Base-by-base conservation (phyloP, 495 filamentous ascomycete species). In the Xylaria telfairii region DNA sequence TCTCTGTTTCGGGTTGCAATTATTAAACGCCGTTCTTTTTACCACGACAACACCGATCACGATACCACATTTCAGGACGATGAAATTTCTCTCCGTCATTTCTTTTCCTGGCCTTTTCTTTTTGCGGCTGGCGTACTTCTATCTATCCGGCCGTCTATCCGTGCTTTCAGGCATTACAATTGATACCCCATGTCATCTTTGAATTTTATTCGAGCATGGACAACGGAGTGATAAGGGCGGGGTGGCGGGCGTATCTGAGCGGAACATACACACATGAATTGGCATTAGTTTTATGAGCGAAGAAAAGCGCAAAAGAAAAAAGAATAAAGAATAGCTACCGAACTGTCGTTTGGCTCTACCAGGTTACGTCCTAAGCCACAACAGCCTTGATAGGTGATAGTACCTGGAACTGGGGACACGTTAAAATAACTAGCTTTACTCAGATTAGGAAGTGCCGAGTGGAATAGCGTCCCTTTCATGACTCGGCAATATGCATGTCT, bases 101-200 rank as follows among this genome's bases (percentile, higher is more conserved):
- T 37, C 0, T 24, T 30, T 54, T 54, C 17, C 10, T n/a, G n/a
- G 4, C 28, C 28, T 42, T 42, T 42, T 28, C 13, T 5, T 37
- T 37, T 65, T 39, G 12, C 63, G 39, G 26, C 26, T 51, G 42
- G 46, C n/a, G 39, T 51, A 15, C n/a, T 34, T 26, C 19, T 34
- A 39, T 4, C n/a, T n/a, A 39, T 4, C n/a, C 13, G 44, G 44
- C 41, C 30, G 42, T 62, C 24, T 42, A 62, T 28, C 21, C 65
- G 24, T 77, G 75, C 75, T 77, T 73, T 73, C 67, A 77, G 75
- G 75, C 75, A 73, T 70, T 42, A 59, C 47, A 63, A 71, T 73
- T 75, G 71, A 77, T 77, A 77, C 75, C 75, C 75, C 47, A 28
- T 65, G 53, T 39, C 12, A 7, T 72, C 42, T 41, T n/a, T 46